Evolutionary conservation across 768 basidiomycete genomes (phyloP), one percentile per base, ranked within the genome.

Genomic region (Psilocybe cyanescens): DNA sequence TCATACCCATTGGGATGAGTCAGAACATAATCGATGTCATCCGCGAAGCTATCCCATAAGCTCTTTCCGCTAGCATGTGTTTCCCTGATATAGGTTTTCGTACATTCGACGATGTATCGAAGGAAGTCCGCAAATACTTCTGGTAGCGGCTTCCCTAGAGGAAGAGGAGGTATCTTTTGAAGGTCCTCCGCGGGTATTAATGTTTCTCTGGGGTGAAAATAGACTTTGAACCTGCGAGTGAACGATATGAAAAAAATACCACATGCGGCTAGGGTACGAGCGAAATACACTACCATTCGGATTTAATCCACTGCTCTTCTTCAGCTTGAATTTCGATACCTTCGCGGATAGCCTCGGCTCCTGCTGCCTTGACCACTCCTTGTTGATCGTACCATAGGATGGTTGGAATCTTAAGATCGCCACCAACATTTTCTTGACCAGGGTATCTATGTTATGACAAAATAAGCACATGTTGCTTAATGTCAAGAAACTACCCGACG

Each of bases 41-140:
- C 46, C 53, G 73, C 68, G 3, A 81, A 66, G 5, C 77, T 76
- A 2, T 55, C 19, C 81, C 80, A 83, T 47, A 83, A 62, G 2
- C 67, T 67, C 1, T 24, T 58, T 4, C 83, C 83, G 50, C 74
- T 78, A 0, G 75, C 68, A 35, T 84, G 77, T 0, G 74, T 76
- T 37, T 83, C 78, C 61, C 77, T 64, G 19, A 86, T 78, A 57
- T 78, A 86, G 1, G 64, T 71, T 57, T 53, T 65, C 2, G 81
- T 70, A 56, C 81, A 82, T 17, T 68, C 58, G 39, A 77, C 75
- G 7, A 85, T 73, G 64, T 86, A 85, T 29, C 48, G 49, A 63
- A 85, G 71, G 53, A 83, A 85, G 64, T 86, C 85, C 0, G 75
- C 69, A n/a, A 83, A 75, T 33, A 86, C 70, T 31, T 83, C 70